These are phyloP conservation scores for Barnettozyma vustinii DNA, from an alignment of 805 yeast genomes.

Conservation along the genomic window DNA sequence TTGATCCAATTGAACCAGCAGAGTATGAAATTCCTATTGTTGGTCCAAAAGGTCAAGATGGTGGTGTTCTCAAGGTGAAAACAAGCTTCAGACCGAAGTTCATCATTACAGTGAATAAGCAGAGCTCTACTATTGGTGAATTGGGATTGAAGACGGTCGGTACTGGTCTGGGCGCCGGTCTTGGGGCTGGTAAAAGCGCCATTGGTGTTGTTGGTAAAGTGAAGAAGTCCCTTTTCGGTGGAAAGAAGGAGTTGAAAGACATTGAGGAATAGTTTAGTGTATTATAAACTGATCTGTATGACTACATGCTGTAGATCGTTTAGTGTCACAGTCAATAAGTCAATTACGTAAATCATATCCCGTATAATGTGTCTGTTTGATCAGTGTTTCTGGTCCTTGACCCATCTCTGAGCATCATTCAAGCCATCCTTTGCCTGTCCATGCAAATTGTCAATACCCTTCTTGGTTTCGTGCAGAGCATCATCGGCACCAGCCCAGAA, in stretches of 20 bases:
- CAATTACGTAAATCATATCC: not conserved
- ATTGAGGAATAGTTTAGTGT: not conserved
- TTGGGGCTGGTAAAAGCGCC: constrained; percentile 38
- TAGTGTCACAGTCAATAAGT: not conserved
- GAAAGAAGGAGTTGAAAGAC: constrained; percentile 14
- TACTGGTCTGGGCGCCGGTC: constrained; percentile 42
- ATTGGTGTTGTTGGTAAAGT: constrained; percentile 39
- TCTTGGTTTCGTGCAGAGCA: constrained; percentile 23
- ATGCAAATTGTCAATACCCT: constrained; percentile 21
- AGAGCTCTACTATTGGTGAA: constrained; percentile 37
- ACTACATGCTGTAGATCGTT: not conserved
- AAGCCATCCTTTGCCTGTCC: constrained; percentile 21
- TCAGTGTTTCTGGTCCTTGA: constrained; percentile 17
- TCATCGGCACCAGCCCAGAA: constrained; percentile 29
- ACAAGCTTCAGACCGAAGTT: constrained; percentile 68
- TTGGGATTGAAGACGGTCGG: constrained; percentile 48
- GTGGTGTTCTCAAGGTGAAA: constrained; percentile 58
- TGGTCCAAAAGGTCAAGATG: constrained; percentile 36
- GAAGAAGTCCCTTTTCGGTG: constrained; percentile 35
- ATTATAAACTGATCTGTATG: not conserved
- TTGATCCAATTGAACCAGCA: constrained; percentile 52
- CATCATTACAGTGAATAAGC: constrained; percentile 40
- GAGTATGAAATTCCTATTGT: constrained; percentile 47
- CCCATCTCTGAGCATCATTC: constrained; percentile 20
- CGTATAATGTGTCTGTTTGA: not conserved